Percentiles rank a stretch among this genome's conserved stretches.
Evolutionary conservation across 23 red algal species (phyloP).

Genomic region (Agarophyton chilense): DNA sequence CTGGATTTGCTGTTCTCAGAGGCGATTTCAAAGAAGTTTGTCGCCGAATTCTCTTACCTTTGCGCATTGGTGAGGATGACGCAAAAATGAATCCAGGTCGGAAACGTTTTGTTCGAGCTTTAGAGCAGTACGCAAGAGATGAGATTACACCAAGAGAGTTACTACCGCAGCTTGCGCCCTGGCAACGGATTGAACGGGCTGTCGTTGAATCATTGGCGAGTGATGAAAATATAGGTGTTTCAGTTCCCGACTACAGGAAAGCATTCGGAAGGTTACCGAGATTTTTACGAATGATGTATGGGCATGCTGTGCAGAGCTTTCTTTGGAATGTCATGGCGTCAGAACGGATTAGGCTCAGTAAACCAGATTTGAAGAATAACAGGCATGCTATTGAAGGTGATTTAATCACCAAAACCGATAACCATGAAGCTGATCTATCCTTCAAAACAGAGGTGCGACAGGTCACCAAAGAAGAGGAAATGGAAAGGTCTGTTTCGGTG

Average conservation of each 20-base stretch:
- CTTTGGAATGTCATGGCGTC: conserved; percentile 98
- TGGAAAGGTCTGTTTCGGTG: conserved; percentile 57
- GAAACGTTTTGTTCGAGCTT: conserved; percentile 11
- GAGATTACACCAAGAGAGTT: conserved; percentile 38
- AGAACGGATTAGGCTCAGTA: conserved; percentile 46
- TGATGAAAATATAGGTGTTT: conserved; percentile 30
- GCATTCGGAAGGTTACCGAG: conserved; percentile 79
- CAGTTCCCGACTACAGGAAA: conserved; percentile 58
- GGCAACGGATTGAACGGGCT: conserved; percentile 34
- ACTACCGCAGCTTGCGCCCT: conserved; percentile 24
- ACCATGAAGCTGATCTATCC: conserved; percentile 24
- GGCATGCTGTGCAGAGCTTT: conserved; percentile 93
- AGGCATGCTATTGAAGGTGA: conserved; percentile 67
- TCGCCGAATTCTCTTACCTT: conserved; percentile 71
- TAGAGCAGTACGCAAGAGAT: conserved; percentile 24
- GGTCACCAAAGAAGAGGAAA: conserved; percentile 68
- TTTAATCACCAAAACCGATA: background rate
- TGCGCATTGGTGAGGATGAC: conserved; percentile 22
- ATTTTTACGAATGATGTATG: conserved; percentile 87
- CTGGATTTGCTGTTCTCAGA: conserved; percentile 83
- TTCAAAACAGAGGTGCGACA: conserved; percentile 41
- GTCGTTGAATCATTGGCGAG: conserved; percentile 45
- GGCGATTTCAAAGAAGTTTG: conserved; percentile 76
- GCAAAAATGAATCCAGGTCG: conserved; percentile 45
- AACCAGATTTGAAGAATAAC: background rate